Evolutionary conservation across 768 basidiomycete genomes (phyloP).

Genomic region (Lactifluus subvellereus): DNA sequence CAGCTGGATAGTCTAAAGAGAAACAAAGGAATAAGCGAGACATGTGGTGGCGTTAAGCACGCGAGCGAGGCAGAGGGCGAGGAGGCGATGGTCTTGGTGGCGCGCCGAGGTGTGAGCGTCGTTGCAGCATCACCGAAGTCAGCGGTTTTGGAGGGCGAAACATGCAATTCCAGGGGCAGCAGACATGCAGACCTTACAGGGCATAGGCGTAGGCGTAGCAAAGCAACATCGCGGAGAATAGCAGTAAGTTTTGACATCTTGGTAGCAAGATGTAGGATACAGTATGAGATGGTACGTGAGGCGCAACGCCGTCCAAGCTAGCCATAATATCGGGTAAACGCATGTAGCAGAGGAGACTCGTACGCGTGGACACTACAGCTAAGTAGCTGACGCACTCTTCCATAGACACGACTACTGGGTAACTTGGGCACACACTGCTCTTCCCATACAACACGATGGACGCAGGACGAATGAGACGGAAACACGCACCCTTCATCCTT

Average conservation of each 20-base stretch:
- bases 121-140: too few relatives aligned
- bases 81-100: too few relatives aligned
- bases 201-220: slow-evolving; percentile 21
- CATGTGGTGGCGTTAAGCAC: too few relatives aligned
- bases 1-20: too few relatives aligned
- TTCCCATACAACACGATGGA: not conserved
- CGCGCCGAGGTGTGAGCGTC: too few relatives aligned
- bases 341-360: too few relatives aligned
- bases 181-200: too few relatives aligned
- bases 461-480: slow-evolving; percentile 2
- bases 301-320: slow-evolving; percentile 12
- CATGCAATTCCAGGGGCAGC: too few relatives aligned
- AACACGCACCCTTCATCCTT: slow-evolving; percentile 95
- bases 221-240: slow-evolving; percentile 23
- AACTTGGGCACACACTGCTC: not conserved
- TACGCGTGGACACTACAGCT: slow-evolving; percentile 15
- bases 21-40: too few relatives aligned
- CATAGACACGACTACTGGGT: slow-evolving; percentile 6
- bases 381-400: slow-evolving; percentile 15
- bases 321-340: slow-evolving; percentile 22
- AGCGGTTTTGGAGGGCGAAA: too few relatives aligned
- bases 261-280: slow-evolving; percentile 21
- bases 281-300: slow-evolving; percentile 11
- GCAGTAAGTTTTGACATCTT: slow-evolving; percentile 20
- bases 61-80: too few relatives aligned